Conservation (phyloP, 106 monocot species). For the Platanthera zijinensis region DNA sequence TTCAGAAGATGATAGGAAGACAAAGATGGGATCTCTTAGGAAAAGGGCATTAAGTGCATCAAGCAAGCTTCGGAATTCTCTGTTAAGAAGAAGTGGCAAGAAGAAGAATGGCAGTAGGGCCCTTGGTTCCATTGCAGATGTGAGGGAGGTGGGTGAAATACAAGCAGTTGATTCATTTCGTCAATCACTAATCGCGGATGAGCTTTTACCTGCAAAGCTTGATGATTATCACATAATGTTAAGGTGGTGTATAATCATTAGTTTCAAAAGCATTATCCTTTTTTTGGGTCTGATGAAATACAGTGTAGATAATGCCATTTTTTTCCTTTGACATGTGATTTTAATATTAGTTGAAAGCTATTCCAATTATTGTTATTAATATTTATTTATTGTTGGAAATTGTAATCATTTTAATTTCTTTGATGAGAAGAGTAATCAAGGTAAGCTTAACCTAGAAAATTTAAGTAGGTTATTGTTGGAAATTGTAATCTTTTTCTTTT, state of each 20-base stretch:
- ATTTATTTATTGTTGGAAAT: not conserved
- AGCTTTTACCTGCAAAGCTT: constrained; percentile 56
- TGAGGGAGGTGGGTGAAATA: constrained; percentile 58
- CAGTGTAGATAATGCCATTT: not conserved
- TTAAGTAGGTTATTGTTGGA: not conserved
- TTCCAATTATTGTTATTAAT: not conserved
- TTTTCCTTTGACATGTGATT: not conserved
- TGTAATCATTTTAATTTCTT: not conserved
- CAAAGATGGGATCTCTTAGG: constrained; percentile 55
- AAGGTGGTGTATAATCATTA: constrained; percentile 25
- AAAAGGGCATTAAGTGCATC: constrained; percentile 71
- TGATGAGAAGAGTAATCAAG: not conserved
- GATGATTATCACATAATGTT: constrained; percentile 85
- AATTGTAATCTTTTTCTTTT: too few relatives aligned
- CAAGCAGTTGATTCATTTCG: constrained; percentile 74
- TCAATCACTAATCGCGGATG: constrained; percentile 46
- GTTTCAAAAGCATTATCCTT: not conserved
- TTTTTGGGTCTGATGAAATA: not conserved
- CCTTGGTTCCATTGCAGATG: constrained; percentile 59
- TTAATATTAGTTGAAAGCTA: not conserved
- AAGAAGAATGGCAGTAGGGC: constrained; percentile 33
- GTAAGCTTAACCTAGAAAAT: not conserved
- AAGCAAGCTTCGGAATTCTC: constrained; percentile 61
- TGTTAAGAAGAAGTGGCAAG: constrained; percentile 45
- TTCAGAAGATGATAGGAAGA: constrained; percentile 68